Base-by-base conservation (phyloP, 352 stramenopile genomes). In the Globisporangium canariense region DNA sequence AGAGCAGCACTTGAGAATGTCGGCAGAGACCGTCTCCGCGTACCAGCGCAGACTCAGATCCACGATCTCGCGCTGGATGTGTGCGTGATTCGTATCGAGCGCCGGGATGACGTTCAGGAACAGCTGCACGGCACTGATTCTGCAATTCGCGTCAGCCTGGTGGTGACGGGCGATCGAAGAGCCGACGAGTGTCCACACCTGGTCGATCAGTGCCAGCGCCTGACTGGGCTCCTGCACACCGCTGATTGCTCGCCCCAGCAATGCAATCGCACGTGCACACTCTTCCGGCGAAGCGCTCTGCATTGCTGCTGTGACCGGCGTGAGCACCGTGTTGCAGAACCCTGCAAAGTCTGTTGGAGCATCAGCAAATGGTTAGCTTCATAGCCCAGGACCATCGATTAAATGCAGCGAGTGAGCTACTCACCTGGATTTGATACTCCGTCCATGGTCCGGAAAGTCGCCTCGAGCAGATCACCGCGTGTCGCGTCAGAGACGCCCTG, bases 231-330 rank as follows among this genome's bases (percentile, higher is more conserved):
- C 68, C 51, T 80, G 66, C 11, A 88, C 66, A 30, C 82, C 82
- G 47, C 66, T 65, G 53, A 89, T 74, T n/a, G 80, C 80, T 41
- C 83, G 75, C 18, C 80, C 74, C n/a, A 90, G 66, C 20, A 90
- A 62, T 38, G 75, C 74, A 1, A 88, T 62, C 8, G 66, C 73
- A 38, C 49, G 66, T 4, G 68, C 71, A 32, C 64, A 71, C 25
- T 82, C 71, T 0, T 28, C 49, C 36, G 70, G 34, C n/a, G 65
- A 71, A 45, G 47, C 41, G 61, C 70, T 82, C 62, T 77, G 70
- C 1, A 79, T 74, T 18, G 51, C 55, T 30, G 70, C 22, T 3
- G 66, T 79, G 41, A 79, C 22, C 10, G 46, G 65, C 9, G 75
- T 74, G 45, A 91, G 60, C 40, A 84, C 58, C 9, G 69, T 73